phyloP scores from a whole-genome alignment of 108 stramenopile genomes.

The Pseudonitzschia multiseries region DNA sequence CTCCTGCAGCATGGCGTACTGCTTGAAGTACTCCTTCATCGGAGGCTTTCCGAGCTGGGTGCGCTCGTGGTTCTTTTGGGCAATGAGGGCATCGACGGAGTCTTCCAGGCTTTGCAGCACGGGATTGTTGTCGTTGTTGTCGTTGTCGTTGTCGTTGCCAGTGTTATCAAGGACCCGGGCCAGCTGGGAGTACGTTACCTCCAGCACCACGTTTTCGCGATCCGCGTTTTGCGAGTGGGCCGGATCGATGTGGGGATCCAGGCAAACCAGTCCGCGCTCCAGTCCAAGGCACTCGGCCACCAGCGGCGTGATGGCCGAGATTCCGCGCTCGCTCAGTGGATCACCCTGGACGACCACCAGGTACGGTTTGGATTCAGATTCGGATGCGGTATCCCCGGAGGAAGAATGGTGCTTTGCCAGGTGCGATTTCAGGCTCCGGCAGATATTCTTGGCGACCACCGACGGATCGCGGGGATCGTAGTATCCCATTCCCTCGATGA shows the following conservation, averaged over 20 bases:
- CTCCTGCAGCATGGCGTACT: slow-evolving; percentile 50
- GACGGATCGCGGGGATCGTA: slow-evolving; percentile 22
- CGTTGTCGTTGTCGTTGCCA: not conserved
- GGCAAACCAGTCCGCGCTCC: slow-evolving; percentile 7
- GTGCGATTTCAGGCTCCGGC: not conserved
- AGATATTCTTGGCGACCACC: slow-evolving; percentile 10
- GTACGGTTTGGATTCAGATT: not conserved
- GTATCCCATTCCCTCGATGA: slow-evolving; percentile 23
- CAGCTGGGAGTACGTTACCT: slow-evolving; percentile 8
- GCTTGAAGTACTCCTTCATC: slow-evolving; percentile 29
- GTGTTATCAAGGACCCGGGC: not conserved
- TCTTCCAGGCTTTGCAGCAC: slow-evolving; percentile 12
- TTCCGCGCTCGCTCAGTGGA: slow-evolving; percentile 10
- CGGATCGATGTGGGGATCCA: slow-evolving; percentile 10
- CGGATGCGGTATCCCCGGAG: no score
- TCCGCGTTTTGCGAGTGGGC: slow-evolving; percentile 19
- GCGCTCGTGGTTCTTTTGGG: slow-evolving; percentile 30
- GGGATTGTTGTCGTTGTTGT: not conserved
- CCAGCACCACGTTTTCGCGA: slow-evolving; percentile 18
- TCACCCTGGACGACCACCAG: slow-evolving; percentile 15
- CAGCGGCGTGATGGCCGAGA: slow-evolving; percentile 15
- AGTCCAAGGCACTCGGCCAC: not conserved
- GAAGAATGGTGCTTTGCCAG: not conserved
- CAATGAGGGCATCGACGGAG: slow-evolving; percentile 34
- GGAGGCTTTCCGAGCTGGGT: slow-evolving; percentile 13